Conservation (phyloP, 129 eudicot genomes). For the Lactuca sativa region DNA sequence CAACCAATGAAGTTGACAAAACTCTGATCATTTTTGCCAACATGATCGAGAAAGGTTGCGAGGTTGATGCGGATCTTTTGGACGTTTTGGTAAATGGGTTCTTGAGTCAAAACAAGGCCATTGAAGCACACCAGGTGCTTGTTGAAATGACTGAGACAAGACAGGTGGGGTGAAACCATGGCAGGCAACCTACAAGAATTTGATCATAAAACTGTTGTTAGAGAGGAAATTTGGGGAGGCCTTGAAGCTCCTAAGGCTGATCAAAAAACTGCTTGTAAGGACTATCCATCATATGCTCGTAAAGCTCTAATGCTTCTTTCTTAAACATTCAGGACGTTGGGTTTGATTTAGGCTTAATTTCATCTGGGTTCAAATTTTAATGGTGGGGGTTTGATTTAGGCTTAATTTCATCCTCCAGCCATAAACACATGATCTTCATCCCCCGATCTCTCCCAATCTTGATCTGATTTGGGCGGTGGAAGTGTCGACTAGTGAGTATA, state of each 20-base stretch:
- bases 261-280: slow-evolving; percentile 51
- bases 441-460: no score
- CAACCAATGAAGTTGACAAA: slow-evolving; percentile 55
- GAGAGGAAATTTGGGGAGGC: slow-evolving; percentile 80
- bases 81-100: slow-evolving; percentile 70
- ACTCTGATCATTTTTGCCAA: slow-evolving; percentile 53
- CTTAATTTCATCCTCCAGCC: no score
- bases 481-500: no score
- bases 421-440: no score
- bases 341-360: no score
- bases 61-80: slow-evolving; percentile 79
- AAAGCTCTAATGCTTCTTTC: no score
- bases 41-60: slow-evolving; percentile 62
- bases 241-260: slow-evolving; percentile 55
- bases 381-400: no score
- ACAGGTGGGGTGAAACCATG: slow-evolving; percentile 64
- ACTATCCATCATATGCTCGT: slow-evolving; percentile 50
- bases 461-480: no score
- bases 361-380: no score
- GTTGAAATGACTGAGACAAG: slow-evolving; percentile 49
- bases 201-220: slow-evolving; percentile 59
- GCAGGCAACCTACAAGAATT: slow-evolving; percentile 78
- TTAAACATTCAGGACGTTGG: no score
- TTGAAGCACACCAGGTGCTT: slow-evolving; percentile 53
- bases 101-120: slow-evolving; percentile 34